phyloP scores from a whole-genome alignment of 129 eudicot genomes.

The Sambucus nigra region DNA sequence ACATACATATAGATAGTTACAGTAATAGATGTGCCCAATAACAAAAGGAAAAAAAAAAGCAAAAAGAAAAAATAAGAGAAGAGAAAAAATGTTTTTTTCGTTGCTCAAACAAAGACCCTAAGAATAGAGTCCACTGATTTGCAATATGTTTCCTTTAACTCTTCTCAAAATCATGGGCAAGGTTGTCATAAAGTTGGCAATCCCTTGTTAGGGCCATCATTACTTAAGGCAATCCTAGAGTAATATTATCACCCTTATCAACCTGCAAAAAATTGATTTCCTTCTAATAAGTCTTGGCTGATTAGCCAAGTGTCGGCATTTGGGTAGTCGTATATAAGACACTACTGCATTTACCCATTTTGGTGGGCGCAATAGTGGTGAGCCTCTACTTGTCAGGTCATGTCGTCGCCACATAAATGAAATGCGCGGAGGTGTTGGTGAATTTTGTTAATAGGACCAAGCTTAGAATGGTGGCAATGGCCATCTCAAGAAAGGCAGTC shows the following conservation, averaged over 20 bases:
- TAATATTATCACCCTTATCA: slow-evolving; percentile 61
- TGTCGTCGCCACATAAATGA: slow-evolving; percentile 88
- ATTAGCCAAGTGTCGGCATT: slow-evolving; percentile 60
- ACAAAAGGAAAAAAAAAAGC: too few relatives aligned
- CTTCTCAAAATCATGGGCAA: slow-evolving; percentile 40
- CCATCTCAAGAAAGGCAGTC: slow-evolving; percentile 61
- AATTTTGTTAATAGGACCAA: slow-evolving; percentile 70
- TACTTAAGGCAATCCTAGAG: slow-evolving; percentile 71
- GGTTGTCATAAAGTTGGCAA: slow-evolving; percentile 52
- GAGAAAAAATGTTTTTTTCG: too few relatives aligned
- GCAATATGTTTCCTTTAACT: slow-evolving; percentile 70
- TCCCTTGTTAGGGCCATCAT: slow-evolving; percentile 94
- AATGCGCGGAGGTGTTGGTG: slow-evolving; percentile 99
- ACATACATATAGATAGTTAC: too few relatives aligned
- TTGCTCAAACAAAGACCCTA: slow-evolving; percentile 55
- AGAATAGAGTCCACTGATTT: slow-evolving; percentile 47
- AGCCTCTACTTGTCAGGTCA: slow-evolving; percentile 94
- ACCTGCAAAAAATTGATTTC: slow-evolving; percentile 86
- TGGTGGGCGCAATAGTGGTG: slow-evolving; percentile 87
- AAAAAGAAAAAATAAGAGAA: too few relatives aligned
- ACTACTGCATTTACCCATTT: slow-evolving; percentile 76
- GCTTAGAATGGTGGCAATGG: slow-evolving; percentile 71
- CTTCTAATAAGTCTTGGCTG: slow-evolving; percentile 80
- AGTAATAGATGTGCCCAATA: too few relatives aligned
- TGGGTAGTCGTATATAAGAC: slow-evolving; percentile 77